Evolutionary conservation across 179 eudicot species (phyloP), one percentile per base, ranked within the genome.

Genomic region (Silene coronaria): DNA sequence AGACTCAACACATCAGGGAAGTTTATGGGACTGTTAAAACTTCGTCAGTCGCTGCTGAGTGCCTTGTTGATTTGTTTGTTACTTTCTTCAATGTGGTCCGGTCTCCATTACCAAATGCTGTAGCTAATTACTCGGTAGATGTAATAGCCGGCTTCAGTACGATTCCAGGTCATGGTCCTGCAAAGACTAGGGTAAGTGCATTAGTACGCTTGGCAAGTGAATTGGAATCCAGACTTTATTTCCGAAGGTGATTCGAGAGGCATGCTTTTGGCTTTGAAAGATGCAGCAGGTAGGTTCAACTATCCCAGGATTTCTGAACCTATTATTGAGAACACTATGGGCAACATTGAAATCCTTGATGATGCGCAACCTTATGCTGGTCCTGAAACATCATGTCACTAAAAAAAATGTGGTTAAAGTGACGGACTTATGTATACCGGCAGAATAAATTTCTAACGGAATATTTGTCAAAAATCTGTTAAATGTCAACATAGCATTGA

Each of bases 191-290:
- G 55, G 88, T 93, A 76, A 84, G 91, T 72, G 89, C 96, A 38
- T 82, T 95, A 83, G 89, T 85, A 71, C 95, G 89, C 73, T 83
- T 95, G 87, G 84, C 90, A 17, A 80, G 82, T 81, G 91, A 89
- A 60, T 82, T 95, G 79, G 89, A 91, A 9, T 73, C 84, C 74
- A 82, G 79, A 70, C 86, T 95, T 68, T n/a, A n/a, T n/a, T n/a
- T 86, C 87, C 21, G 91, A 89, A 78, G 91, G 91, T 80, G 99
- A 95, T 73, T 95, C 97, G 99, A 80, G 80, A 75, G 87, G 84
- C 59, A 81, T 93, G 65, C 89, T 92, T 80, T 80, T 88, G 74
- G 86, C 93, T 76, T 78, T 95, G 77, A 86, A 86, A 84, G 92
- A 91, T 79, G 89, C 96, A 71, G 89, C 93, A 70, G 77, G 80